Evolutionary conservation across 2,329 filamentous ascomycete genomes (phyloP).

Genomic region (Orbilia oligospora): DNA sequence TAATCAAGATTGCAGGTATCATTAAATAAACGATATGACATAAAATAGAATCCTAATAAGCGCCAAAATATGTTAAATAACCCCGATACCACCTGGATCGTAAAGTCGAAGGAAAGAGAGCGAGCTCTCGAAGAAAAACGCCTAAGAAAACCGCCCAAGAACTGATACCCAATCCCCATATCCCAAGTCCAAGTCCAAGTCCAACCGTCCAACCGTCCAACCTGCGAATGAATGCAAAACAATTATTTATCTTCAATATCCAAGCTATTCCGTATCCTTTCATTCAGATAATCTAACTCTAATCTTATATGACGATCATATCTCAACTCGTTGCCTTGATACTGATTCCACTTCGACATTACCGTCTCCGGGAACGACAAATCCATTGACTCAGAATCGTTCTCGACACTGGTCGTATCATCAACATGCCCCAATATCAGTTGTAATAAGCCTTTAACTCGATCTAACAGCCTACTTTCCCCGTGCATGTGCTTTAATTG

Average conservation of each 20-base stretch:
- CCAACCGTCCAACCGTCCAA: no score
- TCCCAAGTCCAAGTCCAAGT: background rate
- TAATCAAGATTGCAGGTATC: slow-evolving; percentile 14
- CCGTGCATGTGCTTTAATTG: background rate
- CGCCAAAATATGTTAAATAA: slow-evolving; percentile 2
- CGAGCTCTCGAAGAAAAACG: slow-evolving; percentile 10
- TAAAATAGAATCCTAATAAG: background rate
- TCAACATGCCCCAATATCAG: background rate
- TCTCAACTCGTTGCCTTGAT: background rate
- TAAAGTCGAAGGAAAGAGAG: background rate
- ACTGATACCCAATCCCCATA: background rate
- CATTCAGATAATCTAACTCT: slow-evolving; percentile 6
- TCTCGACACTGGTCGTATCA: background rate
- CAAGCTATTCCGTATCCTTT: background rate
- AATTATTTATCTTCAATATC: background rate
- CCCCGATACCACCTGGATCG: background rate
- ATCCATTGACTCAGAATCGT: no score
- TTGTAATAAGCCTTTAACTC: background rate
- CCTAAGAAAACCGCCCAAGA: background rate
- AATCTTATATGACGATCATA: background rate
- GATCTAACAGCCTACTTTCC: background rate
- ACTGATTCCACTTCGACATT: background rate
- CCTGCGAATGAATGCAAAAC: background rate
- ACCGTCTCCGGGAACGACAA: background rate
- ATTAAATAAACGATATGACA: slow-evolving; percentile 14